Percentiles rank a stretch among this genome's conserved stretches.
phyloP scores from a whole-genome alignment of 805 yeast genomes.

The Saccharomycopsis guyanensis region DNA sequence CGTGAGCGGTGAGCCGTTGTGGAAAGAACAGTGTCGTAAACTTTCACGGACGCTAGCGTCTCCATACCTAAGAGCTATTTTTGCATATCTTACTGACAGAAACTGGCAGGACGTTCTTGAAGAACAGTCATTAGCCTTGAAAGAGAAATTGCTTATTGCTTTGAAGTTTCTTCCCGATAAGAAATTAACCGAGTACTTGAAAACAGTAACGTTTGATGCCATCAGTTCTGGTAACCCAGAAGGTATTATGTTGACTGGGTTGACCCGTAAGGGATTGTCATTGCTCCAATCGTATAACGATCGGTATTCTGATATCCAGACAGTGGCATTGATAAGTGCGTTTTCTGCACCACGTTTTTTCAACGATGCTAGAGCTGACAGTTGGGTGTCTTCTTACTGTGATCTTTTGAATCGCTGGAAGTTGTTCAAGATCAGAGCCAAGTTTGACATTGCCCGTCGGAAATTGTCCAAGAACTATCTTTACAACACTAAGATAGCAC shows the following conservation, averaged over 20 bases:
- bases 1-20: slow-evolving; percentile 52
- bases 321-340: slow-evolving; percentile 74
- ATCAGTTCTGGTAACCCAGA: slow-evolving; percentile 78
- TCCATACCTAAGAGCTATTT: slow-evolving; percentile 85
- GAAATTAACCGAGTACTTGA: slow-evolving; percentile 66
- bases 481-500: background rate
- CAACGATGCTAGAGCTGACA: slow-evolving; percentile 59
- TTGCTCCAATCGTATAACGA: slow-evolving; percentile 81
- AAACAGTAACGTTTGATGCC: slow-evolving; percentile 62
- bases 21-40: slow-evolving; percentile 89
- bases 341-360: slow-evolving; percentile 83
- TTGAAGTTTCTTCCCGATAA: slow-evolving; percentile 74
- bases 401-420: slow-evolving; percentile 71
- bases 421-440: slow-evolving; percentile 69
- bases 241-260: slow-evolving; percentile 86
- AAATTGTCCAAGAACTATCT: slow-evolving; percentile 42
- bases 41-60: slow-evolving; percentile 83
- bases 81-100: slow-evolving; percentile 88
- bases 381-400: slow-evolving; percentile 72
- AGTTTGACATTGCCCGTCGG: slow-evolving; percentile 73
- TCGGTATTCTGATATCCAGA: slow-evolving; percentile 84
- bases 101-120: slow-evolving; percentile 96
- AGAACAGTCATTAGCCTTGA: slow-evolving; percentile 77
- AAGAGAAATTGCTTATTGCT: slow-evolving; percentile 89
- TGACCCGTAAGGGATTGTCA: slow-evolving; percentile 77